Evolutionary conservation across 129 eudicot genomes (phyloP).

Genomic region (Tanacetum coccineum): DNA sequence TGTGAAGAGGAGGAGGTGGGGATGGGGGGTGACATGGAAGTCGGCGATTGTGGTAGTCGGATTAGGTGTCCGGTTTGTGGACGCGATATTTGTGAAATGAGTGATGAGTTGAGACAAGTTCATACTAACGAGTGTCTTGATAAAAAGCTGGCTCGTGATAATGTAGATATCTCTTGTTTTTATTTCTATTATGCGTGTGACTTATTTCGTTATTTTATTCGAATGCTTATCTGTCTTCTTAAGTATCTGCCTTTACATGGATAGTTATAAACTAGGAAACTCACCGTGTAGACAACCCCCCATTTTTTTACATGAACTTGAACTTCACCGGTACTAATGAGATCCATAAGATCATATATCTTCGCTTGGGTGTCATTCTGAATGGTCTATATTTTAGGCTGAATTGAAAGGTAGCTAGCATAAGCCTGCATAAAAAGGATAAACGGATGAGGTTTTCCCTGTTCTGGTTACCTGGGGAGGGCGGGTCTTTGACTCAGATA

Average conservation of each 20-base stretch:
- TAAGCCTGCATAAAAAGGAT: too few relatives aligned
- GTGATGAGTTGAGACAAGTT: constrained; percentile 48
- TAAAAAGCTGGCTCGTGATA: constrained; percentile 26
- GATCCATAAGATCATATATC: neutral
- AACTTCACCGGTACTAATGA: neutral
- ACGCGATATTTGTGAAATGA: constrained; percentile 58
- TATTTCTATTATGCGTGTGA: neutral
- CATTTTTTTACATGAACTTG: neutral
- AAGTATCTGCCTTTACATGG: neutral
- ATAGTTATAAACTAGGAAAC: neutral
- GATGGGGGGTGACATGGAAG: constrained; percentile 30
- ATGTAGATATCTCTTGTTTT: constrained; percentile 30
- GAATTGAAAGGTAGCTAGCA: neutral
- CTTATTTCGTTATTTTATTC: neutral
- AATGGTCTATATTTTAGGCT: neutral
- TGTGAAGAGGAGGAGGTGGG: too few relatives aligned
- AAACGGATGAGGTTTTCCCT: too few relatives aligned
- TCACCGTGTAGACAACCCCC: neutral
- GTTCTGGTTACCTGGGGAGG: too few relatives aligned
- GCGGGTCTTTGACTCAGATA: too few relatives aligned
- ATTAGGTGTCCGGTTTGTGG: constrained; percentile 80
- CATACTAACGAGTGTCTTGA: constrained; percentile 94
- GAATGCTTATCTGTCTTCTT: neutral
- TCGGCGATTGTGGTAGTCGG: too few relatives aligned
- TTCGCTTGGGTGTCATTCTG: neutral